Conservation (phyloP, 371 early-diverging fungal genomes). For the Apophysomyces variabilis region DNA sequence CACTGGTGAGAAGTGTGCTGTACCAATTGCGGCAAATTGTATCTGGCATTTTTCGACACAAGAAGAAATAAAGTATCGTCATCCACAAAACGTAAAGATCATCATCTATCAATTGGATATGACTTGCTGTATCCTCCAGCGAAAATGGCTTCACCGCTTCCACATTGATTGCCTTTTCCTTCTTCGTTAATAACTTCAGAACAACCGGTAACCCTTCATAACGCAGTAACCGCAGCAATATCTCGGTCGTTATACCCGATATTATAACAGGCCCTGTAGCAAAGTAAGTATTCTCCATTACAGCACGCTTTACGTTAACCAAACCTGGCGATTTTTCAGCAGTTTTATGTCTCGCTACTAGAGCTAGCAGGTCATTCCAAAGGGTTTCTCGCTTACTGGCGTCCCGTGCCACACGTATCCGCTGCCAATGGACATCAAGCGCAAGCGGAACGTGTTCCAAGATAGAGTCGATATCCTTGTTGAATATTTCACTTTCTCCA, state of each 20-base stretch:
- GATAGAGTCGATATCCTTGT: constrained; percentile 15
- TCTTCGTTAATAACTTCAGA: constrained; percentile 20
- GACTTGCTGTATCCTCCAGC: constrained; percentile 20
- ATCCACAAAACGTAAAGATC: constrained; percentile 42
- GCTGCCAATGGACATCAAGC: constrained; percentile 40
- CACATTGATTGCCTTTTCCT: constrained; percentile 11
- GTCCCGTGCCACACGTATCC: constrained; percentile 13
- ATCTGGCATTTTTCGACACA: constrained; percentile 25
- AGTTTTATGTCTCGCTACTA: constrained; percentile 8
- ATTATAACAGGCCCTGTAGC: constrained; percentile 12
- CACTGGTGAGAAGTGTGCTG: constrained; percentile 24
- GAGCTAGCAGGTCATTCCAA: constrained; percentile 1
- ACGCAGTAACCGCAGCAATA: constrained; percentile 26
- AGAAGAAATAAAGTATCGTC: constrained; percentile 31
- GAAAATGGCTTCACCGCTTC: constrained; percentile 20
- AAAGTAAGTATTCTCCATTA: constrained; percentile 2
- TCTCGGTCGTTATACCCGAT: constrained; percentile 30
- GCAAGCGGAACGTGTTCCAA: constrained; percentile 16
- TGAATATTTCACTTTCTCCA: constrained; percentile 18
- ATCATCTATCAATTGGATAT: constrained; percentile 25
- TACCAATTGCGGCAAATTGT: constrained; percentile 33
- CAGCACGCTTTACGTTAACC: background rate
- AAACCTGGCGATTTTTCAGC: constrained; percentile 5
- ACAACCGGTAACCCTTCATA: constrained; percentile 20
- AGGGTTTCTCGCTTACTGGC: background rate